phyloP scores from a whole-genome alignment of 2,329 filamentous ascomycete species.

The Diaporthe sp. region DNA sequence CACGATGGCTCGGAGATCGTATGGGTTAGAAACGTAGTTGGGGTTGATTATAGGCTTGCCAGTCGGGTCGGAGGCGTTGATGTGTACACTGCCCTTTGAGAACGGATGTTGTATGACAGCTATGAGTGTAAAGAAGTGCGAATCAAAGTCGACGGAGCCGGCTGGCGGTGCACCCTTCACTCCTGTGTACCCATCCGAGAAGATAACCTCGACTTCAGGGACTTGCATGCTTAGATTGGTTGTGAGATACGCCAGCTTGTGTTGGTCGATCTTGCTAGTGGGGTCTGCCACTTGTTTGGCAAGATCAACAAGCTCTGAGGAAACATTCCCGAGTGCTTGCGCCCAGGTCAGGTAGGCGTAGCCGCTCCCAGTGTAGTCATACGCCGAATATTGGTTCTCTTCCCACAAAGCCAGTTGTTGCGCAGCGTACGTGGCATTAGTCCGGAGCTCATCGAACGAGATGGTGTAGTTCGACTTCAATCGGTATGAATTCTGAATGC shows the following conservation, averaged over 20 bases:
- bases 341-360: conserved; percentile 28
- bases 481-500: conserved; percentile 48
- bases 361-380: conserved; percentile 33
- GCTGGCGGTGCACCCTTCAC: conserved; percentile 21
- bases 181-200: conserved; percentile 4
- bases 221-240: neutral
- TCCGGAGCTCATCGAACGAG: conserved; percentile 42
- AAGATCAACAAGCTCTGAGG: neutral
- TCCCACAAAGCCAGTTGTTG: conserved; percentile 42
- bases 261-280: conserved; percentile 7
- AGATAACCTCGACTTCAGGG: conserved; percentile 23
- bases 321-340: conserved; percentile 15
- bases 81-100: conserved; percentile 30
- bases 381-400: conserved; percentile 40
- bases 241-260: conserved; percentile 25
- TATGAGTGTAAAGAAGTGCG: conserved; percentile 20
- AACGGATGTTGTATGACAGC: conserved; percentile 27
- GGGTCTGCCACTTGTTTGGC: conserved; percentile 6
- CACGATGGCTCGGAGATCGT: conserved; percentile 19
- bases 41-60: conserved; percentile 16
- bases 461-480: conserved; percentile 40
- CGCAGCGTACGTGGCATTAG: conserved; percentile 38
- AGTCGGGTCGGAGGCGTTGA: conserved; percentile 19
- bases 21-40: conserved; percentile 9
- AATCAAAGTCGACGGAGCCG: conserved; percentile 8